Conservation (phyloP, 768 basidiomycete species). For the Pulveroboletus frians region DNA sequence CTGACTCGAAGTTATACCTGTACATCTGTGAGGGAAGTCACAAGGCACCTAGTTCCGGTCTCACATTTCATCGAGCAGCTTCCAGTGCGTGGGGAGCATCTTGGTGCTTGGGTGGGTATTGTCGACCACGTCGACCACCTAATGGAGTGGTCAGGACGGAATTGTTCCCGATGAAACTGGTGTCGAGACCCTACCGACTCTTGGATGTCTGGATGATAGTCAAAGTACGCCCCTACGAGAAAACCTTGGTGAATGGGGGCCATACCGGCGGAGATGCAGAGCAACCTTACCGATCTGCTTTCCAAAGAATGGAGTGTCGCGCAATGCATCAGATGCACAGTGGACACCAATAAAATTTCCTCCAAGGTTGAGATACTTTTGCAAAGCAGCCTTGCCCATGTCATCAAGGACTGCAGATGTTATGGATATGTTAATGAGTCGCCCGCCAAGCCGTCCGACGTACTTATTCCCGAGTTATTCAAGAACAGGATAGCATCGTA, state of each 20-base stretch:
- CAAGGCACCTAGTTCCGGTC: slow-evolving; percentile 7
- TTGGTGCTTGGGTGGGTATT: slow-evolving; percentile 57
- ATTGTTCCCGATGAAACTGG: not conserved
- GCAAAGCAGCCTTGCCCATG: slow-evolving; percentile 54
- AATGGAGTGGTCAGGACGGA: slow-evolving; percentile 1
- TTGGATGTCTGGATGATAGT: slow-evolving; percentile 64
- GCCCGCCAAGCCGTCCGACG: slow-evolving; percentile 9
- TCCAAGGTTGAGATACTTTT: slow-evolving; percentile 58
- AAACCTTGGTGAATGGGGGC: slow-evolving; percentile 1
- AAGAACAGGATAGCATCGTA: slow-evolving; percentile 71
- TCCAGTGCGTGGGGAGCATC: slow-evolving; percentile 49
- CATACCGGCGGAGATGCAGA: not conserved
- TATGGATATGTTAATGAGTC: not conserved
- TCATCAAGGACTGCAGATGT: slow-evolving; percentile 47
- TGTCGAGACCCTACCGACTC: slow-evolving; percentile 45
- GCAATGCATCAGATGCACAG: slow-evolving; percentile 56
- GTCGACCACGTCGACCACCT: slow-evolving; percentile 59
- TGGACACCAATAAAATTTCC: slow-evolving; percentile 72
- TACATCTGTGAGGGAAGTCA: slow-evolving; percentile 8
- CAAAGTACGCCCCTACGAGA: slow-evolving; percentile 55
- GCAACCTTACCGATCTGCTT: slow-evolving; percentile 46
- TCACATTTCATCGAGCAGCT: slow-evolving; percentile 57
- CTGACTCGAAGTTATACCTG: slow-evolving; percentile 70
- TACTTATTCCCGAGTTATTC: slow-evolving; percentile 64
- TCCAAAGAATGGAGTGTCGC: slow-evolving; percentile 52